Conservation (phyloP, 306 rosid species). For the Leucaena leucocephala region DNA sequence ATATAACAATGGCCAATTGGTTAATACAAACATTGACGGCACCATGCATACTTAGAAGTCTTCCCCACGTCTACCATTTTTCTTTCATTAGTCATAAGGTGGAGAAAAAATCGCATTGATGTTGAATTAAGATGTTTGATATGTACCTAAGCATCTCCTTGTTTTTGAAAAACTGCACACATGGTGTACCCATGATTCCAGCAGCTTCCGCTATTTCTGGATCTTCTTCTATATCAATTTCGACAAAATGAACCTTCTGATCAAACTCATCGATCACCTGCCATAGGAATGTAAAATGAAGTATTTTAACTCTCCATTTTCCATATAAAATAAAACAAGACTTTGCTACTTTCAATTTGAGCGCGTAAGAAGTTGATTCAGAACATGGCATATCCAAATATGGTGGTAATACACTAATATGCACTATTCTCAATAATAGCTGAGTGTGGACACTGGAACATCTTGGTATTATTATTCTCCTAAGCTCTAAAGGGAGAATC, state of each 20-base stretch:
- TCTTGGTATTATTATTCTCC: slow-evolving; percentile 9
- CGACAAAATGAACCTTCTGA: slow-evolving; percentile 70
- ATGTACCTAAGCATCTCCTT: slow-evolving; percentile 65
- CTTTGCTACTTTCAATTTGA: slow-evolving; percentile 15
- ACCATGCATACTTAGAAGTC: neutral
- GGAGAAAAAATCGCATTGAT: neutral
- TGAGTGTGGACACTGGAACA: neutral
- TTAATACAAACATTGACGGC: neutral
- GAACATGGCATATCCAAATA: neutral
- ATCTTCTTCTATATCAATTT: slow-evolving; percentile 78
- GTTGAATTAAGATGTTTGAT: neutral
- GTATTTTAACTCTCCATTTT: neutral
- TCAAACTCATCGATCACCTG: slow-evolving; percentile 77
- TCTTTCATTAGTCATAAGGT: neutral
- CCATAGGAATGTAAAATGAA: slow-evolving; percentile 4
- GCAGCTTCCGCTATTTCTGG: slow-evolving; percentile 80
- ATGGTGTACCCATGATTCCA: slow-evolving; percentile 78
- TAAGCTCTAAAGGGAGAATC: slow-evolving; percentile 12
- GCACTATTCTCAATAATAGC: slow-evolving; percentile 18
- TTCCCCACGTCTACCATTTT: neutral
- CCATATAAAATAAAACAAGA: slow-evolving; percentile 1
- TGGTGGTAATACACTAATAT: neutral
- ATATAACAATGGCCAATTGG: neutral
- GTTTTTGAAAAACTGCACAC: slow-evolving; percentile 77
- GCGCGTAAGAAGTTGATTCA: slow-evolving; percentile 17